A percentile compares a stretch with the other conserved stretches of the same genome.
Evolutionary conservation across 768 basidiomycete species (phyloP).

Genomic region (Tricholoma bakamatsutake): DNA sequence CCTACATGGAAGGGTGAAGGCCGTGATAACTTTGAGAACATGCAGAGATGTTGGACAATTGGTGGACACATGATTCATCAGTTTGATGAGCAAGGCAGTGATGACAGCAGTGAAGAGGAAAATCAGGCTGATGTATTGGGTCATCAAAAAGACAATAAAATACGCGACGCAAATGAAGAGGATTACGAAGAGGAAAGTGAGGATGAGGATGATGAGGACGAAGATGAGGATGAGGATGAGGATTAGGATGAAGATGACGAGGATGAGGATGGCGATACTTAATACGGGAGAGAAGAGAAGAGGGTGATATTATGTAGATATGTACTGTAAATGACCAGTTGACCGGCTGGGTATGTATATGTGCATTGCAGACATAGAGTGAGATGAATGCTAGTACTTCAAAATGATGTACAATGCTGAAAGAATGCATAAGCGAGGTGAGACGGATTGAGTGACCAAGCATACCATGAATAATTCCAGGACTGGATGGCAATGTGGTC

Average conservation of each 20-base stretch:
- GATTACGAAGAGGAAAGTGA: constrained; percentile 2
- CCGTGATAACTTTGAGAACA: constrained; percentile 40
- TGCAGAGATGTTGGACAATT: constrained; percentile 64
- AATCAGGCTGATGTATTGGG: not conserved
- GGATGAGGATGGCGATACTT: constrained; percentile 21
- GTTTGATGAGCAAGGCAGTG: constrained; percentile 72
- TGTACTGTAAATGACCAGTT: constrained; percentile 50
- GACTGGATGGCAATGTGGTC: constrained; percentile 33
- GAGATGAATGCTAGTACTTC: constrained; percentile 46
- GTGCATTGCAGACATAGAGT: constrained; percentile 3
- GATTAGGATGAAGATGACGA: not conserved
- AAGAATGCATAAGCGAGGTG: constrained; percentile 10
- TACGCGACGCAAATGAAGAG: constrained; percentile 7
- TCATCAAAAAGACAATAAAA: not conserved
- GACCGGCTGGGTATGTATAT: constrained; percentile 31
- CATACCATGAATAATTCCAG: constrained; percentile 71
- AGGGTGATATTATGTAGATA: constrained; percentile 2
- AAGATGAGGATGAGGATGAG: not conserved
- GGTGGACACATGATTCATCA: constrained; percentile 75
- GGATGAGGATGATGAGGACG: not conserved
- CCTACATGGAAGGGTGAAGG: constrained; percentile 50
- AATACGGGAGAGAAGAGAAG: constrained; percentile 7
- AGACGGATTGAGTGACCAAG: not conserved
- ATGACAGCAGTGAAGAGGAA: constrained; percentile 15
- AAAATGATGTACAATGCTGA: constrained; percentile 77